phyloP scores from a whole-genome alignment of 148 eudicot genomes.

The Linanthus parryae region DNA sequence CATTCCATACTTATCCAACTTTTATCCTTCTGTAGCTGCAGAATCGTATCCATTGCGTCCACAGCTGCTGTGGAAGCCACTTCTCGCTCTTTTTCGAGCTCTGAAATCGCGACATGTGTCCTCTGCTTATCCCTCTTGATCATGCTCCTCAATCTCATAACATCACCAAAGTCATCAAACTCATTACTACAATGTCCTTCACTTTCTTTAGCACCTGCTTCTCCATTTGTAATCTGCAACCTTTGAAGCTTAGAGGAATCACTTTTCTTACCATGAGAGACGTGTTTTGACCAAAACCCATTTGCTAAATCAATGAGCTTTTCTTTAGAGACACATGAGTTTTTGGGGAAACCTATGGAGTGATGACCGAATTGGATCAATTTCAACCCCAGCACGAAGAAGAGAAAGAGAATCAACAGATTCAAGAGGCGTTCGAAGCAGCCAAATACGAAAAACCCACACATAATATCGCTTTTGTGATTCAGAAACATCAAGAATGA shows the following conservation, averaged over 20 bases:
- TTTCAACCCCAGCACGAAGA: slow-evolving; percentile 37
- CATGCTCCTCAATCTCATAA: too few relatives aligned
- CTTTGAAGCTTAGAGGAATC: too few relatives aligned
- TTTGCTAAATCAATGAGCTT: slow-evolving; percentile 23
- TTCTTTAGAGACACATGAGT: slow-evolving; percentile 20
- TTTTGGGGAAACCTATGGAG: slow-evolving; percentile 16
- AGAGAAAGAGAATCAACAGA: slow-evolving; percentile 25
- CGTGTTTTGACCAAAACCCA: neutral
- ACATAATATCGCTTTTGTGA: slow-evolving; percentile 38
- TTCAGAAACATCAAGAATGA: slow-evolving; percentile 35
- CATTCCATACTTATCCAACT: too few relatives aligned
- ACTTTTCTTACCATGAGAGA: neutral
- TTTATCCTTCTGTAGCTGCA: too few relatives aligned
- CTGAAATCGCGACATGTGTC: too few relatives aligned
- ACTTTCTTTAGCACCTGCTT: neutral
- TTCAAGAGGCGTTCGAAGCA: slow-evolving; percentile 31
- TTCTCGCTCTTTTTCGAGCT: too few relatives aligned
- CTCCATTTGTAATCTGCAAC: neutral
- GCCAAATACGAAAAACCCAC: slow-evolving; percentile 44
- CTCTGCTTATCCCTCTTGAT: too few relatives aligned
- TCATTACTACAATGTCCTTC: neutral
- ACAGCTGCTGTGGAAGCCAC: too few relatives aligned
- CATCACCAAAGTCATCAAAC: too few relatives aligned
- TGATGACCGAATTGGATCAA: slow-evolving; percentile 24
- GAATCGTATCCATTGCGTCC: too few relatives aligned